Base-by-base conservation (phyloP, 768 basidiomycete genomes). In the Mycena albidolilacea region DNA sequence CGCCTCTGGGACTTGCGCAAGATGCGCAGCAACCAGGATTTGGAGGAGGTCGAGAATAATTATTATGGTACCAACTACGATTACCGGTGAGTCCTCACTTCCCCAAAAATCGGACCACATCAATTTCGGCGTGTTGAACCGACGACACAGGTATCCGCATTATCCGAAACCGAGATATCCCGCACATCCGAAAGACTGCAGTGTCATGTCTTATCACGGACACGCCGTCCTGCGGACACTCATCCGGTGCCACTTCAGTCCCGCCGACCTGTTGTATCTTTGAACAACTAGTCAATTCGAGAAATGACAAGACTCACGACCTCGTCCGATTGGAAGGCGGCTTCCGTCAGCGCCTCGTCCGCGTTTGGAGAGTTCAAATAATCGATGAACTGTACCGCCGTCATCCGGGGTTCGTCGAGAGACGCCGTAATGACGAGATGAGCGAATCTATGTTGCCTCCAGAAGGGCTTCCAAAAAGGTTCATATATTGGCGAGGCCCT, bases 181-280 rank as follows among this genome's bases (percentile, higher is more conserved):
- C 15, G 90, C 91, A 12, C 97, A 97, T 82, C 97, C 96, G 7
- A 84, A 88, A 69, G 97, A 99, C 78, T 96, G 96, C 79, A 97
- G 95, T 76, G 92, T 98, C 43, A 97, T 97, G 97, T 93, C 95
- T 2, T 99, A 95, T 81, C 89, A 95, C 54, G 98, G 98, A 1
- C 98, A 99, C 79, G 86, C 90, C 12, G 96, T 99, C 30, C 83
- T 97, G 54, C 89, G 93, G 54, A 99, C 98, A 0, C 89, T 99
- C 68, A 98, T 99, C 76, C 89, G 98, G 67, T 98, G 97, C 80
- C 93, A 98, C 83, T 99, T 99, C 84, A 97, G 96, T 76, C 98
- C 98, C 23, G 86, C 87, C 64, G 1, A 72, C 35, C 74, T 68
- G 52, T 69, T 64, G 12, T 74, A 72, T 60, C 21, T 35, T 15